Conservation (phyloP, 345 rosid genomes). For the Hibiscus mutabilis region DNA sequence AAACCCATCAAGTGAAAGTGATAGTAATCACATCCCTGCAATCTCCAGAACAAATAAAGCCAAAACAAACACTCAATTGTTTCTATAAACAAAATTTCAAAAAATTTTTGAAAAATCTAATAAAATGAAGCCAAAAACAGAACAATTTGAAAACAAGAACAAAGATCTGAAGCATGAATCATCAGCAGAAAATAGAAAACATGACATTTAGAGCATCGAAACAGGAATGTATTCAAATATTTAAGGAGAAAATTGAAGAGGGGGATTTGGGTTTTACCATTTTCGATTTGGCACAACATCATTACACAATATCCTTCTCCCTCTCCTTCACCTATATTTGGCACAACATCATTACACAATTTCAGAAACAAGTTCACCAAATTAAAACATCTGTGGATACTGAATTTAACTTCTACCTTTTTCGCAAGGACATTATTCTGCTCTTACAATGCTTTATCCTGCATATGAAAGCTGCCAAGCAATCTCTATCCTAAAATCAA, state of each 20-base stretch:
- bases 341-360: too few relatives aligned
- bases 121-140: background rate
- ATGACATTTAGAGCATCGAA: too few relatives aligned
- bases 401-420: slow-evolving; percentile 38
- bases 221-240: too few relatives aligned
- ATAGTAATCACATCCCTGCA: background rate
- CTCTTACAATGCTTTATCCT: slow-evolving; percentile 72
- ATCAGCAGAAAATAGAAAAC: too few relatives aligned
- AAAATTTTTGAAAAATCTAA: background rate
- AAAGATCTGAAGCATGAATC: too few relatives aligned
- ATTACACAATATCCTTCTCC: too few relatives aligned
- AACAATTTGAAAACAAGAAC: too few relatives aligned
- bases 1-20: background rate
- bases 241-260: background rate
- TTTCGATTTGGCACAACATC: background rate
- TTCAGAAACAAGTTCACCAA: background rate
- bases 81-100: background rate
- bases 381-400: background rate
- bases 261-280: background rate
- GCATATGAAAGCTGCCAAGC: background rate
- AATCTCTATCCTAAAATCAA: slow-evolving; percentile 22
- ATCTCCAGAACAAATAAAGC: background rate
- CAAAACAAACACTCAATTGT: background rate
- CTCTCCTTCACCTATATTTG: too few relatives aligned
- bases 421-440: slow-evolving; percentile 2